These are phyloP conservation scores for Sporisorium graminicola DNA, from an alignment of 1,284 basidiomycete species.

Conservation along the genomic window DNA sequence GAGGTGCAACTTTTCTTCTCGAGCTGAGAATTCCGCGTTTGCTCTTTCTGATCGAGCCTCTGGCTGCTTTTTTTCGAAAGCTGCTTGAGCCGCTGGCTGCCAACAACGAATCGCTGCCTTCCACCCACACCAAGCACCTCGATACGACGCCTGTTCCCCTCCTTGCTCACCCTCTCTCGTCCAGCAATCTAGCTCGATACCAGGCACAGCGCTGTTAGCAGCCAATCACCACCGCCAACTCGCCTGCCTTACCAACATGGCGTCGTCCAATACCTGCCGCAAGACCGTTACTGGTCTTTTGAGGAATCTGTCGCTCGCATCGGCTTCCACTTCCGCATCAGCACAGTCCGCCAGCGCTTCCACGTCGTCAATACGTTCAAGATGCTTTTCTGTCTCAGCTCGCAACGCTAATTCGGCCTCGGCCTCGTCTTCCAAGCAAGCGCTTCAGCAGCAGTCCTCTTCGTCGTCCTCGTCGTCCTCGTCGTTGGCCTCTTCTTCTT, in stretches of 20 bases:
- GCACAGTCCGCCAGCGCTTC: conserved; percentile 7
- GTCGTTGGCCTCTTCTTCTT: conserved; percentile 11
- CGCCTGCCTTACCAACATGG: conserved; percentile 13
- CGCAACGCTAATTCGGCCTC: conserved; percentile 5
- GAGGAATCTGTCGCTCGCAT: conserved; percentile 23
- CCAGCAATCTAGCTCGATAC: neutral
- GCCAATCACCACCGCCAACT: neutral
- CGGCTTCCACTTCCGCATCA: conserved; percentile 18
- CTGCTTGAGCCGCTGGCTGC: neutral
- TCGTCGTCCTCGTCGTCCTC: no score
- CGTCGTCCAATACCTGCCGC: conserved; percentile 24
- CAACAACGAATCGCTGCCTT: neutral
- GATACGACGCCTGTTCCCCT: neutral
- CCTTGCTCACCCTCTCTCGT: neutral
- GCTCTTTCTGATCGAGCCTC: no score
- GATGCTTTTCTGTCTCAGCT: conserved; percentile 23
- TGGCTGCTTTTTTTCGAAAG: neutral
- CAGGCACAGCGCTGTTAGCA: neutral
- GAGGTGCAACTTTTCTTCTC: neutral
- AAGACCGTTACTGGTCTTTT: conserved; percentile 30
- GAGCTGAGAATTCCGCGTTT: neutral
- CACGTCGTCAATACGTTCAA: conserved; percentile 8
- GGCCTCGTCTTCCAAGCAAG: conserved; percentile 12
- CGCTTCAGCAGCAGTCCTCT: conserved; percentile 1
- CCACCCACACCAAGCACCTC: neutral